A percentile compares a stretch with the other conserved stretches of the same genome.
Evolutionary conservation across 305 asterid genomes (phyloP).

Genomic region (Lippia alba): DNA sequence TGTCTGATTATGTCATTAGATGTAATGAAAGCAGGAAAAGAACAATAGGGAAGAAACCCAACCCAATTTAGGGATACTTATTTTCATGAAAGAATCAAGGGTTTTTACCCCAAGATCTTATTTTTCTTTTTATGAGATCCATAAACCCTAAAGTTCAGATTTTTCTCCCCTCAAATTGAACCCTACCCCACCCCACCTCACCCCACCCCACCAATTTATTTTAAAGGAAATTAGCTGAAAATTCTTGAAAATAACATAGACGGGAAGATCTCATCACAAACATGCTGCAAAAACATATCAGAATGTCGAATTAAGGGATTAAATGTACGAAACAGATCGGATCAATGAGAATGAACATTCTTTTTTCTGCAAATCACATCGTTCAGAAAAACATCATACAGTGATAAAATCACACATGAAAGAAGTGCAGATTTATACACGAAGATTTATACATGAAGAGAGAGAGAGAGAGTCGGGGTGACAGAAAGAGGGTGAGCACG

Average conservation of each 20-base stretch:
- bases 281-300: too few relatives aligned
- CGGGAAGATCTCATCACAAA: not conserved
- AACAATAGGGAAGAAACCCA: too few relatives aligned
- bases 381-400: not conserved
- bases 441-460: constrained; percentile 1
- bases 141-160: constrained; percentile 34
- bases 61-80: too few relatives aligned
- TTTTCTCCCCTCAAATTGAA: not conserved
- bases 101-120: constrained; percentile 20
- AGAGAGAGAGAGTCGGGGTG: constrained; percentile 56
- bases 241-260: not conserved
- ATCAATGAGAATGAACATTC: not conserved
- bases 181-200: too few relatives aligned
- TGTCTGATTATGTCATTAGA: constrained; percentile 8
- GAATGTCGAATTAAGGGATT: constrained; percentile 1
- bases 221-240: too few relatives aligned
- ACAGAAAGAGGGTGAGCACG: constrained; percentile 94
- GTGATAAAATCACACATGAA: not conserved
- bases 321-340: not conserved
- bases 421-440: not conserved
- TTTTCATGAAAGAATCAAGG: not conserved
- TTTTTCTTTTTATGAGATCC: not conserved
- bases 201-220: too few relatives aligned
- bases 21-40: too few relatives aligned
- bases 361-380: constrained; percentile 2